Evolutionary conservation across 2,329 filamentous ascomycete genomes (phyloP).

Genomic region (Penicillium fuscoglaucum): DNA sequence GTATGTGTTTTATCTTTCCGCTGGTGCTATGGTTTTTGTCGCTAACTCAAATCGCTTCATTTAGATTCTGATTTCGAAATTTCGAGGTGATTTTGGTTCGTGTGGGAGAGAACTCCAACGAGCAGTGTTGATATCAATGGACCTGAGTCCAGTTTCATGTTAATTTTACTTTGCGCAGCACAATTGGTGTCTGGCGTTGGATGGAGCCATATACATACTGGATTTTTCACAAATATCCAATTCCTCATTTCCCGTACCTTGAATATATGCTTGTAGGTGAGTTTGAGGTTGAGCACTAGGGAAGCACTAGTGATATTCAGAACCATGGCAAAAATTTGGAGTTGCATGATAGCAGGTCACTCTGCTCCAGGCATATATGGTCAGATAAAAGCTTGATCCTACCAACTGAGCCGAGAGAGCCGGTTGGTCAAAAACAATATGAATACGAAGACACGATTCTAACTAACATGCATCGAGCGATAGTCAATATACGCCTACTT

Average conservation of each 20-base stretch:
- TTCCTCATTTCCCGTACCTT: not conserved
- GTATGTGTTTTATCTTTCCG: constrained; percentile 46
- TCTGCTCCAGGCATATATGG: not conserved
- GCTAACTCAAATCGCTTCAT: not conserved
- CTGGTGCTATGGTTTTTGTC: not conserved
- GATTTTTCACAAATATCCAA: constrained; percentile 4
- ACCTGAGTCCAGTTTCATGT: constrained; percentile 1
- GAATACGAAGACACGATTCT: not conserved
- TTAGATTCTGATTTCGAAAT: constrained; percentile 12
- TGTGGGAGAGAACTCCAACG: not conserved
- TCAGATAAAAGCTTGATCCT: not conserved
- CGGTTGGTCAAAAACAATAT: not conserved
- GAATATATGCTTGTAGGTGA: not conserved
- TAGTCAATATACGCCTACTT: not conserved
- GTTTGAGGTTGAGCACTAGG: not conserved
- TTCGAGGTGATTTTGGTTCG: not conserved
- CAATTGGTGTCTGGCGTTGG: constrained; percentile 33
- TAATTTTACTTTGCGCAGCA: constrained; percentile 17
- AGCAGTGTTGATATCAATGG: constrained; percentile 3
- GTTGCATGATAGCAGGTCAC: not conserved
- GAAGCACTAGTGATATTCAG: not conserved
- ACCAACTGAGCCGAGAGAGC: not conserved
- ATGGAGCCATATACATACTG: constrained; percentile 20
- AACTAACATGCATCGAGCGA: not conserved
- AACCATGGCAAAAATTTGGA: not conserved